Conservation (phyloP, 2,329 filamentous ascomycete species). For the Phoma sp. region DNA sequence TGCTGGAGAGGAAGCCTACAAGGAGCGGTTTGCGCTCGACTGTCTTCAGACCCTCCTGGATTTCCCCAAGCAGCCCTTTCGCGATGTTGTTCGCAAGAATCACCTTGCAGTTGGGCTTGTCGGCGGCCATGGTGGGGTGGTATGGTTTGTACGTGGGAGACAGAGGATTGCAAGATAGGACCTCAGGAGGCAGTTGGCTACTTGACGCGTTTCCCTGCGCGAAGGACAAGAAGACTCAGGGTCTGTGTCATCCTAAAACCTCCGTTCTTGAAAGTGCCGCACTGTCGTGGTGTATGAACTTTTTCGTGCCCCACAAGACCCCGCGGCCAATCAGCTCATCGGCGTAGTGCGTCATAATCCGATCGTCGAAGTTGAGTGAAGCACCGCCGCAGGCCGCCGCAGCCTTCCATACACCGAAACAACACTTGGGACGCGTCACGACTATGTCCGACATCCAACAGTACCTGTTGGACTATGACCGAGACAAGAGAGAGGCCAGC, state of each 20-base stretch:
- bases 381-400: constrained; percentile 16
- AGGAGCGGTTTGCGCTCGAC: constrained; percentile 78
- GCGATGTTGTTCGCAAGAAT: constrained; percentile 87
- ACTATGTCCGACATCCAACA: constrained; percentile 61
- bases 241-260: constrained; percentile 20
- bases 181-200: constrained; percentile 1
- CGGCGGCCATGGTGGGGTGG: constrained; percentile 44
- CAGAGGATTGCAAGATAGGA: not conserved
- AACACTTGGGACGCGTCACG: constrained; percentile 18
- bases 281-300: constrained; percentile 14
- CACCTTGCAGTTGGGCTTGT: constrained; percentile 78
- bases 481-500: constrained; percentile 55
- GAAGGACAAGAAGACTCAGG: constrained; percentile 16
- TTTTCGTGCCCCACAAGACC: constrained; percentile 22
- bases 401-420: constrained; percentile 6
- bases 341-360: constrained; percentile 21
- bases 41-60: constrained; percentile 74
- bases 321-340: constrained; percentile 22
- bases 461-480: constrained; percentile 59
- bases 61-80: constrained; percentile 79
- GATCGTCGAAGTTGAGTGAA: constrained; percentile 18
- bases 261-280: constrained; percentile 13
- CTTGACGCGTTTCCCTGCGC: constrained; percentile 13
- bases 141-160: constrained; percentile 4
- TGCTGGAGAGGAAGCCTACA: constrained; percentile 90